Percentiles rank a stretch among this genome's conserved stretches.
These are phyloP conservation scores for Lactifluus pinguis DNA, from an alignment of 768 basidiomycete species.

Conservation along the genomic window DNA sequence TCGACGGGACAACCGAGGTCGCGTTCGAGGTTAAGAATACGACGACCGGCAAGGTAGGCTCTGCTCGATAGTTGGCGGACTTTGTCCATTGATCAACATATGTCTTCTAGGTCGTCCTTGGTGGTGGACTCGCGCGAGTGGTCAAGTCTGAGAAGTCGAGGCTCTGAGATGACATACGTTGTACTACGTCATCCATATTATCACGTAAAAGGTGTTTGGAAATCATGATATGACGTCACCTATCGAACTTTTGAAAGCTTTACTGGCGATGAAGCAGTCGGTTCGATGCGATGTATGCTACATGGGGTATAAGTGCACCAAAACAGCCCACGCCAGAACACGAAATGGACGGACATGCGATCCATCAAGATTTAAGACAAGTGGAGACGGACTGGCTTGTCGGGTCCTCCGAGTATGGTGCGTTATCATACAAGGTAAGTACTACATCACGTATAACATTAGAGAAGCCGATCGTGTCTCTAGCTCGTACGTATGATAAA, in stretches of 20 bases:
- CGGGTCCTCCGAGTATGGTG: conserved; percentile 46
- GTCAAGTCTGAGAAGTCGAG: not conserved
- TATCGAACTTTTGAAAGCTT: no score
- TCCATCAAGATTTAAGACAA: conserved; percentile 15
- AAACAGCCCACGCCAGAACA: conserved; percentile 7
- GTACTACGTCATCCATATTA: no score
- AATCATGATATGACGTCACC: no score
- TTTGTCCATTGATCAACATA: not conserved
- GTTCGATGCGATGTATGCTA: no score
- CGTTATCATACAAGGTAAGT: conserved; percentile 27
- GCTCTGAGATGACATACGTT: not conserved
- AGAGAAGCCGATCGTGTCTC: not conserved
- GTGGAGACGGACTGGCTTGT: conserved; percentile 37
- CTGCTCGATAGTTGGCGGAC: not conserved
- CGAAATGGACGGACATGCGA: no score
- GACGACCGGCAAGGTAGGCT: conserved; percentile 31
- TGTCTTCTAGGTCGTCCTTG: conserved; percentile 5
- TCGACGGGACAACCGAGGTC: conserved; percentile 30
- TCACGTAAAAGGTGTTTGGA: no score
- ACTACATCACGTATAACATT: not conserved
- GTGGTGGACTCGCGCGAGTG: conserved; percentile 11
- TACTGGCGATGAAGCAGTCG: no score
- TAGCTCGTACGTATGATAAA: not conserved
- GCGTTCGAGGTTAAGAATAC: conserved; percentile 33
- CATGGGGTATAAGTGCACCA: not conserved